Conservation (phyloP, 768 basidiomycete species). For the Tulasnella sp. region DNA sequence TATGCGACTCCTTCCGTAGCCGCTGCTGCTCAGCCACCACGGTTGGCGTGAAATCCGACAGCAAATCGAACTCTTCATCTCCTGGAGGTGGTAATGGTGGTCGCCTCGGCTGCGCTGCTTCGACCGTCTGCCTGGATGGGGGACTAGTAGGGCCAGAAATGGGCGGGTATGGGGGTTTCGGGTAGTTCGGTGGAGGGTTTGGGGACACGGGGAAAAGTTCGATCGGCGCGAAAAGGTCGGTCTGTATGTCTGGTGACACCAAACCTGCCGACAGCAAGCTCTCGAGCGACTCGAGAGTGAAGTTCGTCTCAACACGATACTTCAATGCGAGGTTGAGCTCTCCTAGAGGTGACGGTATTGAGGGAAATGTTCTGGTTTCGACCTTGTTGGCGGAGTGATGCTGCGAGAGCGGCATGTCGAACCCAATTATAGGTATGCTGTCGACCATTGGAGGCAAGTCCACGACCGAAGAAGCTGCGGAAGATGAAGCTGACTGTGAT, state of each 20-base stretch:
- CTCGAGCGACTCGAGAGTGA: conserved; percentile 67
- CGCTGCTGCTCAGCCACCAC: conserved; percentile 10
- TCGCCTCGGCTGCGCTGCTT: background rate
- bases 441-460: background rate
- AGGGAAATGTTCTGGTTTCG: conserved; percentile 47
- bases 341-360: conserved; percentile 59
- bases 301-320: conserved; percentile 56
- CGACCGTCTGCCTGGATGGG: background rate
- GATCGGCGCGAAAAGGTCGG: background rate
- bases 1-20: background rate
- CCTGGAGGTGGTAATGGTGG: background rate
- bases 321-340: conserved; percentile 47
- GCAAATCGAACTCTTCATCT: conserved; percentile 8
- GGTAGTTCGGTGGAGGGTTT: conserved; percentile 6
- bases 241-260: conserved; percentile 30
- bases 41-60: conserved; percentile 8
- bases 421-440: conserved; percentile 18
- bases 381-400: conserved; percentile 35
- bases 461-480: conserved; percentile 4
- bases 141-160: background rate
- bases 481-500: conserved; percentile 18
- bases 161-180: conserved; percentile 5
- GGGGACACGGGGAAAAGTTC: conserved; percentile 1
- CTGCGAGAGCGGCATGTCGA: conserved; percentile 31
- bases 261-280: conserved; percentile 63